Conservation (phyloP, 2,329 filamentous ascomycete genomes). For the Didymella keratinophila region DNA sequence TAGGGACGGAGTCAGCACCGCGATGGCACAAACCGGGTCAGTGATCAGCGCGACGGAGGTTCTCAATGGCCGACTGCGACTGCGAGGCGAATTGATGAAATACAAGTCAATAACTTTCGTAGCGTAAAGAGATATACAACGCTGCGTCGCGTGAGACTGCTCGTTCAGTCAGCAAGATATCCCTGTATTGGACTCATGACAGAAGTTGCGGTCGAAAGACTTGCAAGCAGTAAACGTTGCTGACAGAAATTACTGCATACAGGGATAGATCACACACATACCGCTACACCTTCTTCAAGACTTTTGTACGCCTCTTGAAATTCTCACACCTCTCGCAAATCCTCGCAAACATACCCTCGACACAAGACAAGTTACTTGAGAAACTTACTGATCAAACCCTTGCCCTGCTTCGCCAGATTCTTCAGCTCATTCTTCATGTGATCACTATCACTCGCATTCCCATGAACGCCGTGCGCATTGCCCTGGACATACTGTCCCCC, state of each 20-base stretch:
- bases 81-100: background rate
- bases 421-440: conserved; percentile 34
- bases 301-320: background rate
- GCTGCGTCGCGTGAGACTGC: conserved; percentile 6
- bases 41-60: background rate
- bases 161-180: background rate
- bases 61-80: background rate
- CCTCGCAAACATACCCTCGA: no score
- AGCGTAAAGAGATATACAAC: background rate
- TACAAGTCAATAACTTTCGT: conserved; percentile 3
- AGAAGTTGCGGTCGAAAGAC: background rate
- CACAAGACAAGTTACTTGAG: conserved; percentile 27
- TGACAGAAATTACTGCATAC: background rate
- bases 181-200: background rate
- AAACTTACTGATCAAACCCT: conserved; percentile 39
- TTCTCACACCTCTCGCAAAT: background rate
- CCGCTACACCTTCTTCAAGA: background rate
- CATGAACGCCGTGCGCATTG: conserved; percentile 21
- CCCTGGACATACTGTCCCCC: conserved; percentile 27
- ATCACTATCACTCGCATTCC: conserved; percentile 21
- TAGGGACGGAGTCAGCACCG: background rate
- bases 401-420: conserved; percentile 33
- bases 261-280: background rate
- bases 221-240: background rate
- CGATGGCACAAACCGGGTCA: background rate